These are phyloP conservation scores for Hyphopichia homilentoma DNA, from an alignment of 805 yeast genomes.

Conservation along the genomic window DNA sequence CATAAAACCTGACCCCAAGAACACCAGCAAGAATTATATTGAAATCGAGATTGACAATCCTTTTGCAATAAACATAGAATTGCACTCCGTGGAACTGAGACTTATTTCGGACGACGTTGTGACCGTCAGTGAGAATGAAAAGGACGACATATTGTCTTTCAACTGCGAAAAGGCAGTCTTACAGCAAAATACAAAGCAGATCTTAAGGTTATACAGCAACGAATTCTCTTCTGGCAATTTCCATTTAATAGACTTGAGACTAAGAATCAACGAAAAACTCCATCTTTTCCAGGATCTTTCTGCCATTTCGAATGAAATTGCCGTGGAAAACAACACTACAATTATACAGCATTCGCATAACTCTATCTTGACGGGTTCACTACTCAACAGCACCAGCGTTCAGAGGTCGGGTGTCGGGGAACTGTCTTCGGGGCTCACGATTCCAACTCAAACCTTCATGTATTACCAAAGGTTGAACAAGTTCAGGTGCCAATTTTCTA, in stretches of 20 bases:
- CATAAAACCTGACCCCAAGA: constrained; percentile 24
- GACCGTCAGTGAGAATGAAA: constrained; percentile 2
- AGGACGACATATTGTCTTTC: constrained; percentile 10
- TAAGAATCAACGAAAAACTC: constrained; percentile 15
- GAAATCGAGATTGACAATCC: constrained; percentile 28
- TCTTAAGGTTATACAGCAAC: constrained; percentile 17
- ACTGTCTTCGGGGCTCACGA: neutral
- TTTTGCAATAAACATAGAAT: constrained; percentile 17
- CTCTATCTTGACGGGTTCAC: constrained; percentile 9
- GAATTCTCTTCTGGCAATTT: constrained; percentile 34
- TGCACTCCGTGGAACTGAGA: constrained; percentile 5
- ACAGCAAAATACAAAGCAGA: constrained; percentile 5
- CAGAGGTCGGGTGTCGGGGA: too few species aligned
- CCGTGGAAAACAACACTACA: constrained; percentile 4
- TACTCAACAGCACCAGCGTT: constrained; percentile 1
- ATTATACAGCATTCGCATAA: constrained; percentile 3
- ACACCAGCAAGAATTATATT: constrained; percentile 34
- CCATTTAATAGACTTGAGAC: constrained; percentile 12
- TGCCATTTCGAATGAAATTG: constrained; percentile 1
- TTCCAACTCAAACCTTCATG: constrained; percentile 1
- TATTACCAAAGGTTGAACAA: constrained; percentile 16
- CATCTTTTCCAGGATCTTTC: constrained; percentile 13
- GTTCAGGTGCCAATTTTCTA: constrained; percentile 24
- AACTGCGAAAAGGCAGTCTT: constrained; percentile 5
- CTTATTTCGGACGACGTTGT: constrained; percentile 1